Evolutionary conservation across 352 stramenopile genomes (phyloP).

Genomic region (Phytophthora vignae): DNA sequence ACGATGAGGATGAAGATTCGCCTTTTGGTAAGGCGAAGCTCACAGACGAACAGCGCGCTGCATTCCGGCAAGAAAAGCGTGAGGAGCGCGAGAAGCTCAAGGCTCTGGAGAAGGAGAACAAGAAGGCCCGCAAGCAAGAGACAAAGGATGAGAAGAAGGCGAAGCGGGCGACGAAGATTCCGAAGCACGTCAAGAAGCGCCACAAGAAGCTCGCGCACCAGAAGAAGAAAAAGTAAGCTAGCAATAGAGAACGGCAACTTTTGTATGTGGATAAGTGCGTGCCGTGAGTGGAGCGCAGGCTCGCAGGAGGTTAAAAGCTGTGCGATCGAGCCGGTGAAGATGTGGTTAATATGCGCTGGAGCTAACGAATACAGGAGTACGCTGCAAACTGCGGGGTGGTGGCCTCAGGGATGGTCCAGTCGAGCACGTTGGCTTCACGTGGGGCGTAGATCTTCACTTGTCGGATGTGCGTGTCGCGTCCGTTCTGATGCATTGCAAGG

Average conservation of each 20-base stretch:
- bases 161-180: conserved; percentile 97
- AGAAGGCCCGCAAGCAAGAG: conserved; percentile 96
- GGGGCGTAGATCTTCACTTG: conserved; percentile 94
- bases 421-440: conserved; percentile 59
- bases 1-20: conserved; percentile 20
- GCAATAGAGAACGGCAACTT: conserved; percentile 13
- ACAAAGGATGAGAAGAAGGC: conserved; percentile 95
- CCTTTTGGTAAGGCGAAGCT: conserved; percentile 46
- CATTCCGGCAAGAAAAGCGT: conserved; percentile 86
- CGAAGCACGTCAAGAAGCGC: conserved; percentile 99
- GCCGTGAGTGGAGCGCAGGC: too few relatives aligned
- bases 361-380: conserved; percentile 68
- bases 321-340: too few relatives aligned
- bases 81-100: conserved; percentile 67
- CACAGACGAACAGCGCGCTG: conserved; percentile 85
- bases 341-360: background rate
- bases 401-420: conserved; percentile 58
- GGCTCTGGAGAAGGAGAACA: conserved; percentile 67
- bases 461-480: conserved; percentile 95
- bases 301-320: too few relatives aligned
- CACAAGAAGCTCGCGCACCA: conserved; percentile 96
- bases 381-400: conserved; percentile 77
- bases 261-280: background rate
- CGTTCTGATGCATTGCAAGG: conserved; percentile 98
- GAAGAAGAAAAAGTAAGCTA: conserved; percentile 60